Percentiles rank a stretch among this genome's conserved stretches.
phyloP scores from a whole-genome alignment of 768 basidiomycete genomes.

The Termitomyces sp. region DNA sequence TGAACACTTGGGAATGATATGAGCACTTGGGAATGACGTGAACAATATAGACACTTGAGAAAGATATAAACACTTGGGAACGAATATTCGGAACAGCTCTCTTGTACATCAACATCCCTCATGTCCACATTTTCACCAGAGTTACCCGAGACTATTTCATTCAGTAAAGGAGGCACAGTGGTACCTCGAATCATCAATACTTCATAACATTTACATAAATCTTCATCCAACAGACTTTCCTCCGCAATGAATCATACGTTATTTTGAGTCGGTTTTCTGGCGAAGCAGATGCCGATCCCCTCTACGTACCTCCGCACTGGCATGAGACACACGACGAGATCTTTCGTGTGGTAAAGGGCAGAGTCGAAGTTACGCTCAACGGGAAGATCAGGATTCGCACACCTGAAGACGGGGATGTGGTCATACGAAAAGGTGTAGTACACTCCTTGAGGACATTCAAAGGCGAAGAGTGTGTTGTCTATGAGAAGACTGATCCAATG shows the following conservation, averaged over 20 bases:
- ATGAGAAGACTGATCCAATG: slow-evolving; percentile 27
- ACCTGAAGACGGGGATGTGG: slow-evolving; percentile 25
- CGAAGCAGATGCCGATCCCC: slow-evolving; percentile 16
- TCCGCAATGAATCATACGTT: slow-evolving; percentile 23
- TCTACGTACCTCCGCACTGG: slow-evolving; percentile 28
- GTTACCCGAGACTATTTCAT: slow-evolving; percentile 6
- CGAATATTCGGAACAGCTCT: background rate
- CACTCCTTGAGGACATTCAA: slow-evolving; percentile 21
- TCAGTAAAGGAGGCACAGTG: slow-evolving; percentile 15
- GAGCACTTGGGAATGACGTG: too few relatives aligned
- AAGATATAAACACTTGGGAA: too few relatives aligned
- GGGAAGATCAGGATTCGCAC: slow-evolving; percentile 15
- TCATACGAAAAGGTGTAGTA: slow-evolving; percentile 20
- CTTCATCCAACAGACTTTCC: slow-evolving; percentile 19
- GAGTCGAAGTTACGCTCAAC: slow-evolving; percentile 22
- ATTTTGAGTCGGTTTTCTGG: slow-evolving; percentile 17
- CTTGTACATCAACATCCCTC: background rate
- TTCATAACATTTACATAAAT: background rate
- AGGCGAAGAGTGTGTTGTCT: slow-evolving; percentile 22
- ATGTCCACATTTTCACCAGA: slow-evolving; percentile 1
- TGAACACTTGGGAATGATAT: too few relatives aligned
- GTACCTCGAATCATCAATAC: background rate
- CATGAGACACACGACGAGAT: slow-evolving; percentile 28
- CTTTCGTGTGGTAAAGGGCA: slow-evolving; percentile 23
- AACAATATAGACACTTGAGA: too few relatives aligned